Conservation (phyloP, 1,284 basidiomycete genomes). For the Ustilago lituana region DNA sequence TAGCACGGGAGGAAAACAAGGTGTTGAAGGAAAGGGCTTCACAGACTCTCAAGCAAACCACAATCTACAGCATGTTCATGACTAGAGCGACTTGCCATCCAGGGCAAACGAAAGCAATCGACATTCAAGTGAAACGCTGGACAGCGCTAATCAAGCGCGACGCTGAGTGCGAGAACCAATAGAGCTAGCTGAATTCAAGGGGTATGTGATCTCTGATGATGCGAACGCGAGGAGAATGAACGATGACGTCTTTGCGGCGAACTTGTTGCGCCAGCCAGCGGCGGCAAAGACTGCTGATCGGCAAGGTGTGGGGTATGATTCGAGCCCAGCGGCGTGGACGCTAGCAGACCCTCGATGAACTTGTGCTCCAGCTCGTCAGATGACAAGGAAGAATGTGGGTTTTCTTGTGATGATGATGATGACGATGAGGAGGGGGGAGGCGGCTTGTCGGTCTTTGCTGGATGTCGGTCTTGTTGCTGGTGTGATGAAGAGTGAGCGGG, state of each 20-base stretch:
- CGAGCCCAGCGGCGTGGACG: conserved; percentile 7
- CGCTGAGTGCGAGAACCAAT: background rate
- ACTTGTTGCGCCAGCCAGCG: conserved; percentile 7
- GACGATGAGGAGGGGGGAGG: background rate
- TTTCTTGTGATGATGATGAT: background rate
- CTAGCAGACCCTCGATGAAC: conserved; percentile 2
- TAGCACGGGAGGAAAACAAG: background rate
- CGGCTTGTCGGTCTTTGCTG: background rate
- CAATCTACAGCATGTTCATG: too few species aligned
- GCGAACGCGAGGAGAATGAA: conserved; percentile 29
- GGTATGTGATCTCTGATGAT: conserved; percentile 38
- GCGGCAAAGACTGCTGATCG: background rate
- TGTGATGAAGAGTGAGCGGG: background rate
- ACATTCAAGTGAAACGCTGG: background rate
- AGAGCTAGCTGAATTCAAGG: background rate
- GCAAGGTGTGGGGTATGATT: conserved; percentile 14
- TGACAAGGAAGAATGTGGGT: conserved; percentile 1
- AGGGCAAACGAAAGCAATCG: conserved; percentile 5
- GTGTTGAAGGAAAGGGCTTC: too few species aligned
- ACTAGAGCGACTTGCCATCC: conserved; percentile 7
- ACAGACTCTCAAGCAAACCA: background rate
- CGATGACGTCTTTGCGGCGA: conserved; percentile 26
- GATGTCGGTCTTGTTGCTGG: background rate
- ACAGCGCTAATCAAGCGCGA: too few species aligned
- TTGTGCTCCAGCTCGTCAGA: conserved; percentile 4